Conservation (phyloP, 1,284 basidiomycete genomes). For the Malassezia caprae region DNA sequence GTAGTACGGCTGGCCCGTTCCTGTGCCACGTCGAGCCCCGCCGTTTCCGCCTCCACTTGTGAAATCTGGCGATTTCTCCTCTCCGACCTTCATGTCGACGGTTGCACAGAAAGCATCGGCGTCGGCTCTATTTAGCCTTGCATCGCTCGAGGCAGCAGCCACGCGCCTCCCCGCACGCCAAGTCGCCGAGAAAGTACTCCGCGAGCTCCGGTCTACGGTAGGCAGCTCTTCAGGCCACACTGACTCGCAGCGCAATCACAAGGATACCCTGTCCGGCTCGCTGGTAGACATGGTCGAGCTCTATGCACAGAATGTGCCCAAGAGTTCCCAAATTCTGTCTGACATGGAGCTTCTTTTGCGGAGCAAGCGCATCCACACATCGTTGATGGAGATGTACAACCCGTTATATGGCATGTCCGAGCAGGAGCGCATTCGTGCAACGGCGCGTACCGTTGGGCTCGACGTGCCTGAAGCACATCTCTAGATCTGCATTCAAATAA, state of each 20-base stretch:
- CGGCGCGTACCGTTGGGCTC: constrained; percentile 73
- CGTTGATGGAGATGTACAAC: constrained; percentile 58
- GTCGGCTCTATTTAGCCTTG: constrained; percentile 8
- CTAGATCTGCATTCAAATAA: not conserved
- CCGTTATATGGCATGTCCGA: constrained; percentile 66
- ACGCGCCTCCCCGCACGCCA: constrained; percentile 8
- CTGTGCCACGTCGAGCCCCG: not conserved
- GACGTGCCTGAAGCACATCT: constrained; percentile 27
- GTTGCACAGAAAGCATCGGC: constrained; percentile 8
- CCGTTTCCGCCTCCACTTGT: not conserved
- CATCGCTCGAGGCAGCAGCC: constrained; percentile 8
- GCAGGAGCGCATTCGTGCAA: constrained; percentile 69
- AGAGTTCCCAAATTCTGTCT: not conserved
- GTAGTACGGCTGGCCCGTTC: not conserved
- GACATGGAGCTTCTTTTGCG: constrained; percentile 13
- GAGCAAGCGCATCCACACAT: constrained; percentile 11
- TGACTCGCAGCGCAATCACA: constrained; percentile 3
- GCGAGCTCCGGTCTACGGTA: constrained; percentile 10
- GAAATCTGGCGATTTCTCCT: not conserved
- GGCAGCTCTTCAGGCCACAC: not conserved
- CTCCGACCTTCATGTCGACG: not conserved
- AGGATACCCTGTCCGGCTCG: not conserved
- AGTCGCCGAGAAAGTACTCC: not conserved
- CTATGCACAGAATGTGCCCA: not conserved
- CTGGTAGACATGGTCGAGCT: not conserved